Evolutionary conservation across 2,329 filamentous ascomycete species (phyloP).

Genomic region (Colletotrichum incanum): DNA sequence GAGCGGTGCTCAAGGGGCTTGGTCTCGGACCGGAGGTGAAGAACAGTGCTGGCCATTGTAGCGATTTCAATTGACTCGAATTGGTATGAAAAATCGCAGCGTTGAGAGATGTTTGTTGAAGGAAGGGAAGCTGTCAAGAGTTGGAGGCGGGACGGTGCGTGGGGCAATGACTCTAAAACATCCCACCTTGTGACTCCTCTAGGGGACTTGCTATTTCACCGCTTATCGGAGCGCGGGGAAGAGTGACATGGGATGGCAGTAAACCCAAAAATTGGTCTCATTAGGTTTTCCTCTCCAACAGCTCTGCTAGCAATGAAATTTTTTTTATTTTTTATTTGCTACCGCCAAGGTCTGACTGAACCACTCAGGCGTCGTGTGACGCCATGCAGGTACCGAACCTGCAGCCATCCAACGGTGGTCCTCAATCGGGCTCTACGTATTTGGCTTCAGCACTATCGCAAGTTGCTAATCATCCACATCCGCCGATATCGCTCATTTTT

Average conservation of each 20-base stretch:
- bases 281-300: neutral
- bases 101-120: constrained; percentile 9
- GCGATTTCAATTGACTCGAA: constrained; percentile 12
- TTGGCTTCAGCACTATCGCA: neutral
- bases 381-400: constrained; percentile 33
- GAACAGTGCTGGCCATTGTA: constrained; percentile 46
- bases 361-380: constrained; percentile 12
- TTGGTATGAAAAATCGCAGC: neutral
- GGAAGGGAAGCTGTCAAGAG: constrained; percentile 21
- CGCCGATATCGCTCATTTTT: neutral
- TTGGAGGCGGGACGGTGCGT: constrained; percentile 22
- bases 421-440: neutral
- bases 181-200: constrained; percentile 36
- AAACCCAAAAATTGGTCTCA: neutral
- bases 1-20: constrained; percentile 72
- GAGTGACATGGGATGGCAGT: constrained; percentile 35
- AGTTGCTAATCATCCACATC: neutral
- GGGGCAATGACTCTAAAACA: constrained; percentile 42
- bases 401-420: constrained; percentile 15
- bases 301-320: neutral
- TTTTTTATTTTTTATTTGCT: no score
- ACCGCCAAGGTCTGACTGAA: neutral
- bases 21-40: constrained; percentile 72
- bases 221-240: constrained; percentile 42
- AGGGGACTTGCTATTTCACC: constrained; percentile 26